Evolutionary conservation across 495 filamentous ascomycete species (phyloP), one percentile per base, ranked within the genome.

Genomic region (Penicillium robsamsonii): DNA sequence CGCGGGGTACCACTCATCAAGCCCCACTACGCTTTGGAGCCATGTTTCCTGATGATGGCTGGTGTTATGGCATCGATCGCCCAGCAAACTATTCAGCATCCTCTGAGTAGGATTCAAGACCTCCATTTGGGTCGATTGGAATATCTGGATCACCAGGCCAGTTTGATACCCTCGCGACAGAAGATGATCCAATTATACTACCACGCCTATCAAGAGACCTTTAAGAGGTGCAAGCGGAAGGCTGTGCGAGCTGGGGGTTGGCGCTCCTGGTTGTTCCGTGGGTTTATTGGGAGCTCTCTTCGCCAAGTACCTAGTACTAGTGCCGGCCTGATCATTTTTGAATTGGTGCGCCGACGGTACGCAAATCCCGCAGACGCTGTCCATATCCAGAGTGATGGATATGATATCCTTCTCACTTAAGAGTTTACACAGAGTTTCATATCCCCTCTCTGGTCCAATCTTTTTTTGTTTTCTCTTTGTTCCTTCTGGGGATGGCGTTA

Each of bases 261-360:
- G 81, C 66, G 79, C 25, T 72, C 71, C 25, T 96, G 90, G 88
- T 66, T 96, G 17, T 96, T 88, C 68, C 79, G 79, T 15, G 89
- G 86, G 7, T 95, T 96, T 67, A 75, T 86, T 66, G 79, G 79
- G 71, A 86, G 80, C 53, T 90, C 90, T 3, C 77, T 95, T 42
- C 79, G 86, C 38, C 90, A 94, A 71, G 87, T 96, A 37, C 92
- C 92, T 15, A 92, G 89, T 66, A 95, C 92, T 4, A 92, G 88
- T 62, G 91, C 92, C 2, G 92, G 91, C 0, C 68, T 96, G 52
- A 87, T 96, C 57, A 91, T 94, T 45, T 96, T 96, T 67, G 92
- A 96, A 69, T 58, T 96, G 33, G 85, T 96, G 20, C 78, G 92
- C 58, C 80, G 92, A 50, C 88, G 88, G 69, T 95, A 92, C 70